These are phyloP conservation scores for Arachis monticola DNA, from an alignment of 331 rosid genomes.

Conservation along the genomic window DNA sequence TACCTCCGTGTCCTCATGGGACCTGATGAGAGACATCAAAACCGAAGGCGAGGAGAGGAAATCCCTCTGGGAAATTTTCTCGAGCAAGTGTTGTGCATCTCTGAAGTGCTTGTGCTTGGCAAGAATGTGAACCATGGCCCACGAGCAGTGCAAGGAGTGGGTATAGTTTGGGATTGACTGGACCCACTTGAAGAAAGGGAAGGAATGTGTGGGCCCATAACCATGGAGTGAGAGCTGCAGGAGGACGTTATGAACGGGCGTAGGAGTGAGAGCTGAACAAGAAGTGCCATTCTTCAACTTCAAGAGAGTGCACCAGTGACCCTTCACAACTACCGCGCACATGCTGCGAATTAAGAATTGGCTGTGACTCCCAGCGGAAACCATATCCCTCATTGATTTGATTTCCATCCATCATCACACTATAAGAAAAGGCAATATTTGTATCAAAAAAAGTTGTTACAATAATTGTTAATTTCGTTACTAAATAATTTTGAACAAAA, in stretches of 20 bases:
- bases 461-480: too few relatives aligned
- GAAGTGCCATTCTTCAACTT: slow-evolving; percentile 45
- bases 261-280: slow-evolving; percentile 49
- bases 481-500: too few relatives aligned
- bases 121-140: slow-evolving; percentile 76
- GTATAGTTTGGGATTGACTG: slow-evolving; percentile 58
- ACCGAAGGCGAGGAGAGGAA: slow-evolving; percentile 73
- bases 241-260: slow-evolving; percentile 60
- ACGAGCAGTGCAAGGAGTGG: slow-evolving; percentile 76
- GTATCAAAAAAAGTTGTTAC: too few relatives aligned
- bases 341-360: slow-evolving; percentile 51
- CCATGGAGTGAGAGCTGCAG: slow-evolving; percentile 56
- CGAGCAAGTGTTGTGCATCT: slow-evolving; percentile 76
- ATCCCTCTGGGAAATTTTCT: slow-evolving; percentile 65
- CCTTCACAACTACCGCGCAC: slow-evolving; percentile 68
- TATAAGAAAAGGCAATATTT: too few relatives aligned
- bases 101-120: slow-evolving; percentile 59
- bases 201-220: slow-evolving; percentile 52
- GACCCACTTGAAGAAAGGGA: slow-evolving; percentile 78
- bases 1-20: slow-evolving; percentile 57
- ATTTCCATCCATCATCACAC: too few relatives aligned
- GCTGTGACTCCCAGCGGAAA: slow-evolving; percentile 38
- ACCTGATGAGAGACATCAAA: slow-evolving; percentile 62
- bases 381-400: slow-evolving; percentile 17
- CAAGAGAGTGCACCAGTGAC: slow-evolving; percentile 67